Evolutionary conservation across 805 yeast genomes (phyloP).

Genomic region (Starmerella apicola): DNA sequence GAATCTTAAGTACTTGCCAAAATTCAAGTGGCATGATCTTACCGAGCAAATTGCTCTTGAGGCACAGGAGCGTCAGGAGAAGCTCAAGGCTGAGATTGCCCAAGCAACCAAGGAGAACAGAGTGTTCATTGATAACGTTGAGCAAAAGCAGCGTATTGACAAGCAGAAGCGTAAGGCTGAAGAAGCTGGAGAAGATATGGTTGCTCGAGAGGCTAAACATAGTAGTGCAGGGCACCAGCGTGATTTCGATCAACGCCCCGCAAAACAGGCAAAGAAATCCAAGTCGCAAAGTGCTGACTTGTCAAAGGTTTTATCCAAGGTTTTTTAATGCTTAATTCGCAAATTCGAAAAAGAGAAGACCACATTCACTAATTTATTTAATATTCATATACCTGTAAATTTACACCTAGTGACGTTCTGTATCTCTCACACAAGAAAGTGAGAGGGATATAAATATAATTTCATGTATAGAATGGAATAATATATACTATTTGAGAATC

Average conservation of each 20-base stretch:
- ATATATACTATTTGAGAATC: no score
- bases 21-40: constrained; percentile 90
- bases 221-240: constrained; percentile 30
- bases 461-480: no score
- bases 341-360: no score
- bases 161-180: constrained; percentile 28
- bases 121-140: constrained; percentile 70
- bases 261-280: constrained; percentile 22
- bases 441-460: no score
- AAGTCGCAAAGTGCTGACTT: constrained; percentile 11
- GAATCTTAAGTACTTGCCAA: constrained; percentile 77
- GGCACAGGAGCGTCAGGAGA: constrained; percentile 76
- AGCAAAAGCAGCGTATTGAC: constrained; percentile 58
- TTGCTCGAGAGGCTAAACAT: constrained; percentile 22
- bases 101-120: constrained; percentile 83
- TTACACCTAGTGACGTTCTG: no score
- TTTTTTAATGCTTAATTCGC: constrained; percentile 19
- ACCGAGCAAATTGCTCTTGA: constrained; percentile 89
- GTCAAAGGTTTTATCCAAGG: constrained; percentile 18
- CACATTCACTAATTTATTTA: no score
- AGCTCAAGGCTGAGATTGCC: constrained; percentile 73
- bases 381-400: no score
- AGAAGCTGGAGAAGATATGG: constrained; percentile 20
- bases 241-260: constrained; percentile 57
- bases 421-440: no score